Evolutionary conservation across 768 basidiomycete species (phyloP).

Genomic region (Auriscalpium microsporum): DNA sequence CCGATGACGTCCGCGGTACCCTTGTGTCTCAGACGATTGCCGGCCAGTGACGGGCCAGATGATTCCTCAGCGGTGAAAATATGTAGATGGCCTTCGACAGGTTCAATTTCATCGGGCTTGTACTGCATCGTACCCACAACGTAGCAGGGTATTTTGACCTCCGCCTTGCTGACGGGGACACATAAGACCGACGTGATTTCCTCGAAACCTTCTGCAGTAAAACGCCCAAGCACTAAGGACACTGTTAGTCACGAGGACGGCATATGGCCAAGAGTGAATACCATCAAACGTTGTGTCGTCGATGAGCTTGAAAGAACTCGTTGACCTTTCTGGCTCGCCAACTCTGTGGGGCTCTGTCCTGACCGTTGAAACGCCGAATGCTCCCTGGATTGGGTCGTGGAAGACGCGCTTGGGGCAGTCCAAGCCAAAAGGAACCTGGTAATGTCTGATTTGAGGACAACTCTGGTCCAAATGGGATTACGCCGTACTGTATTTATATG

Average conservation of each 20-base stretch:
- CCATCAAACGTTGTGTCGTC: slow-evolving; percentile 56
- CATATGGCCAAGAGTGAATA: slow-evolving; percentile 4
- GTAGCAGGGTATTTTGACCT: slow-evolving; percentile 23
- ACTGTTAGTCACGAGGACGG: background rate
- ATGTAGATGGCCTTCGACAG: slow-evolving; percentile 50
- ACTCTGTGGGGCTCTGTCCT: slow-evolving; percentile 45
- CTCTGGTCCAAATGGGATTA: too few relatives aligned
- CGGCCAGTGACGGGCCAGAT: slow-evolving; percentile 17
- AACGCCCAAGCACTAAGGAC: slow-evolving; percentile 36
- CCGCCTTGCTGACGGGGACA: slow-evolving; percentile 22
- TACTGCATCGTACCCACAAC: slow-evolving; percentile 32
- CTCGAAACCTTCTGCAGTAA: slow-evolving; percentile 44
- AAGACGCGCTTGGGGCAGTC: slow-evolving; percentile 65
- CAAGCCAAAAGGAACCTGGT: slow-evolving; percentile 60
- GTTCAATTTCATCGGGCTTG: slow-evolving; percentile 22
- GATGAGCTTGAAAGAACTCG: slow-evolving; percentile 56
- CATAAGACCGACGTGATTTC: slow-evolving; percentile 48
- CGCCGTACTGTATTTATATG: slow-evolving; percentile 66
- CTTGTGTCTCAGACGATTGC: slow-evolving; percentile 24
- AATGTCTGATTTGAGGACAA: too few relatives aligned
- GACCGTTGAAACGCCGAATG: slow-evolving; percentile 60
- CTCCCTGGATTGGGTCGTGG: slow-evolving; percentile 43
- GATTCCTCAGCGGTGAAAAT: slow-evolving; percentile 35
- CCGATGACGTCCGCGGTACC: slow-evolving; percentile 45
- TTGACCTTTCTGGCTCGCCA: slow-evolving; percentile 38